Base-by-base conservation (phyloP, 192 early-diverging fungal genomes). In the Coemansia sp. region DNA sequence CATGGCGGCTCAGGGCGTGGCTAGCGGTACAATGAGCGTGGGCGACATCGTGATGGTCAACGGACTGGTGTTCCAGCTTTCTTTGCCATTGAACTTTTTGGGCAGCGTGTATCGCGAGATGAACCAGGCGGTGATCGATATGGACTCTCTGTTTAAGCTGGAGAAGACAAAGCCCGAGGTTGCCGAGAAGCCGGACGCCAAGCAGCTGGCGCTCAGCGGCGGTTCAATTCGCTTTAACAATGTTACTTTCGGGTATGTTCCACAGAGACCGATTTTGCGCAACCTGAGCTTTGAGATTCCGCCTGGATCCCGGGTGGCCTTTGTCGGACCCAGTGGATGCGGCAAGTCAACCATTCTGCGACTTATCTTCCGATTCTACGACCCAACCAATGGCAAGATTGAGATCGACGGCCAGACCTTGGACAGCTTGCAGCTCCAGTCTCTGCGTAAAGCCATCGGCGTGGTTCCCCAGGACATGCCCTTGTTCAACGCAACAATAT, bases 41-140 rank as follows among this genome's bases (percentile, higher is more conserved):
- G 98, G 98, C 51, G 98, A 99, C 73, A 87, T 99, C 5, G 98
- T 99, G 18, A 94, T 99, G 95, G 89, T 99, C 64, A 99, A 99
- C 69, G 95, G 97, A 18, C 91, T 99, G 32, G 91, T 99, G 32
- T 98, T 99, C 78, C 98, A 99, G 81, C 86, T 99, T 11, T 95
- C 95, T 2, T 85, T 98, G 76, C 98, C 98, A 18, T 86, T 99
- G 14, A 98, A 99, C 85, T 99, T 99, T 74, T 76, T 99, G 61
- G 98, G 98, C 34, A 92, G 93, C 20, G 96, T 99, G 7, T 99
- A 99, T 72, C 90, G 98, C 65, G 98, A 99, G 82, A 88, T 96
- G 51, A 88, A 92, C 61, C 98, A 99, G 81, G 91, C 91, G 12
- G 81, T 99, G 38, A 90, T 97, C 41, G 98, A 99, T 66, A 98